phyloP scores from a whole-genome alignment of 208 protist species.

The Trypanosoma avium region DNA sequence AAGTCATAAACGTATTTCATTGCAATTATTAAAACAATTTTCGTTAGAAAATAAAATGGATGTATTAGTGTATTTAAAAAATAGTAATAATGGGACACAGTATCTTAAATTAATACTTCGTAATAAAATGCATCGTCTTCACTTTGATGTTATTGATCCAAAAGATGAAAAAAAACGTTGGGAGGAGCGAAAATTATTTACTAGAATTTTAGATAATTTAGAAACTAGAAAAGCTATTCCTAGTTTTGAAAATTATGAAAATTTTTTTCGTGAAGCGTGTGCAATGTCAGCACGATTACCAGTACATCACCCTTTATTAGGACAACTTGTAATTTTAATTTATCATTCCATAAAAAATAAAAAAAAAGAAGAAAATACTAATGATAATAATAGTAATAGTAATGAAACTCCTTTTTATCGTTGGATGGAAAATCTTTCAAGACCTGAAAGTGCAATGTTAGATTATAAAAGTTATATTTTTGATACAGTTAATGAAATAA shows the following conservation, averaged over 20 bases:
- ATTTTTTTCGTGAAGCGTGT: slow-evolving; percentile 49
- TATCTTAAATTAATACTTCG: slow-evolving; percentile 71
- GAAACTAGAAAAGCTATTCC: slow-evolving; percentile 64
- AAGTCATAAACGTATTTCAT: not conserved
- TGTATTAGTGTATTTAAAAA: slow-evolving; percentile 65
- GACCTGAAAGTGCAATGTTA: slow-evolving; percentile 56
- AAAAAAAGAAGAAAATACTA: not conserved
- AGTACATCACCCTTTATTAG: slow-evolving; percentile 37
- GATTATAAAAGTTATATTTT: slow-evolving; percentile 82
- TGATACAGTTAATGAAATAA: slow-evolving; percentile 49
- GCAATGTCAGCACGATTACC: slow-evolving; percentile 33
- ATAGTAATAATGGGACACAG: slow-evolving; percentile 38
- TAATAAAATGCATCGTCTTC: slow-evolving; percentile 47
- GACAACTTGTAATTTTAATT: not conserved
- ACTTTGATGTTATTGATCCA: slow-evolving; percentile 61
- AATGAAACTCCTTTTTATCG: slow-evolving; percentile 28
- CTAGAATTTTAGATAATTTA: slow-evolving; percentile 64
- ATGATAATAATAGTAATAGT: not conserved
- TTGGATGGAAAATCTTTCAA: slow-evolving; percentile 56
- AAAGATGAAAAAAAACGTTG: slow-evolving; percentile 65
- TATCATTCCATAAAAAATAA: not conserved
- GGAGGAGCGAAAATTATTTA: slow-evolving; percentile 67
- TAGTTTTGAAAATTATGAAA: slow-evolving; percentile 56
- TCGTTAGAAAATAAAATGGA: slow-evolving; percentile 69
- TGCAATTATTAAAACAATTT: not conserved